Base-by-base conservation (phyloP, 257 asterid genomes). In the Catharanthus roseus region DNA sequence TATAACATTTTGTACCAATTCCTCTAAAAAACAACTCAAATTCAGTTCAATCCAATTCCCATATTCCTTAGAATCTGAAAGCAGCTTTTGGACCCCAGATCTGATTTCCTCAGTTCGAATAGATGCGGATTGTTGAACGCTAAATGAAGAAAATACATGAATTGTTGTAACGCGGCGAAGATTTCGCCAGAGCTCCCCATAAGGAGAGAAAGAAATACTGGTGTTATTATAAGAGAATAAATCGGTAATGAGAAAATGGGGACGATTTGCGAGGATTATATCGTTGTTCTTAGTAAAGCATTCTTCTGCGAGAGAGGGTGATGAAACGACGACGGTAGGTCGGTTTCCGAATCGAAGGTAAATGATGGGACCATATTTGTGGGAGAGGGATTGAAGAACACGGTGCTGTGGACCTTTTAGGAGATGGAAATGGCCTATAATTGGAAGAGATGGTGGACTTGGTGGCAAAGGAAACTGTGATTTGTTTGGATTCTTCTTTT, bases 351-450 rank as follows among this genome's bases (percentile, higher is more conserved):
- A 71, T 38, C 58, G 42, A 21, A 71, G 75, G 60, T 16, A 44
- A 60, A 71, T 44, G 11, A 61, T 45, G 0, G 75, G 75, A 7
- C 75, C 75, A 47, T 71, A 71, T 18, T 44, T 71, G 10, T 10
- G 16, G 1, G 61, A 71, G 39, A 71, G 69, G 2, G 38, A 44
- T 0, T 10, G 15, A 3, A 71, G 57, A 10, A 61, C 33, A 4
- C 57, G 68, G 33, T 71, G 68, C 11, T n/a, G 16, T 10, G 61
- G 68, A 26, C 33, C 23, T 28, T 44, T 58, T 10, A 57, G 13
- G 36, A 39, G 45, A 26, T 36, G 68, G 19, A 42, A 61, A 34
- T 71, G 75, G 68, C 75, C 75, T 34, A 71, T 3, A 15, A 60
- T 58, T 39, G 75, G 75, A 10, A 58, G 21, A 58, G 21, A 33